Conservation (phyloP, 768 basidiomycete genomes). For the Naganishia kalamii region DNA sequence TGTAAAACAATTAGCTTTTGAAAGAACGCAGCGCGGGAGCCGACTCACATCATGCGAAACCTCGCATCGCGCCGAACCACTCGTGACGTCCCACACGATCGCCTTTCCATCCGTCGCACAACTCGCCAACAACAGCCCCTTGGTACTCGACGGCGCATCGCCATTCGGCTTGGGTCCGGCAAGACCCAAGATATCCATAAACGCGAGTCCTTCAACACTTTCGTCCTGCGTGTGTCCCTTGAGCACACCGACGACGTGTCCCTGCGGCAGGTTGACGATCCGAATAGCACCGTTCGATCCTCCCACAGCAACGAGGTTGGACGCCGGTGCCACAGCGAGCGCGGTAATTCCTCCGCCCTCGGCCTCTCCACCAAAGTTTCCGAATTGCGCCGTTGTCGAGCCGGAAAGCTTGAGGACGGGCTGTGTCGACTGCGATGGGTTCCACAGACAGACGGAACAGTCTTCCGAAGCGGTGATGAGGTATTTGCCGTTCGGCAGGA, state of each 20-base stretch:
- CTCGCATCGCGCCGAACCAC: constrained; percentile 74
- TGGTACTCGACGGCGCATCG: constrained; percentile 48
- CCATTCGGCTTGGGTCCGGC: constrained; percentile 38
- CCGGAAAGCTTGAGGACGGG: constrained; percentile 75
- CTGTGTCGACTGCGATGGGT: constrained; percentile 62
- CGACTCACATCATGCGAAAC: constrained; percentile 68
- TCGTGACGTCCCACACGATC: constrained; percentile 88
- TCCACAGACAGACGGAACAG: constrained; percentile 81
- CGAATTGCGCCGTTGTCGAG: constrained; percentile 17
- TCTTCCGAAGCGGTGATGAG: constrained; percentile 81
- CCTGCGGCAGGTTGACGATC: constrained; percentile 77
- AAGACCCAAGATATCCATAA: constrained; percentile 66
- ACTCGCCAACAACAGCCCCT: constrained; percentile 60
- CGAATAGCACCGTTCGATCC: constrained; percentile 78
- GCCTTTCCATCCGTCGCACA: constrained; percentile 91
- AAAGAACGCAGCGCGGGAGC: not conserved
- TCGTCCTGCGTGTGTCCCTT: constrained; percentile 80
- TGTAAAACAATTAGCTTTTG: constrained; percentile 42
- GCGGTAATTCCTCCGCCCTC: constrained; percentile 67
- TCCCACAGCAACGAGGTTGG: constrained; percentile 85
- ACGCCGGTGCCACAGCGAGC: constrained; percentile 73
- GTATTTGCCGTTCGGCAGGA: constrained; percentile 87
- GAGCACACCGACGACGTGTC: constrained; percentile 69
- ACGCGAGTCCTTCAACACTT: constrained; percentile 78
- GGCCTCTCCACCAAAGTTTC: constrained; percentile 47